A percentile compares a stretch with the other conserved stretches of the same genome.
These are phyloP conservation scores for Serendipita indica DNA, from an alignment of 768 basidiomycete species.

Conservation along the genomic window DNA sequence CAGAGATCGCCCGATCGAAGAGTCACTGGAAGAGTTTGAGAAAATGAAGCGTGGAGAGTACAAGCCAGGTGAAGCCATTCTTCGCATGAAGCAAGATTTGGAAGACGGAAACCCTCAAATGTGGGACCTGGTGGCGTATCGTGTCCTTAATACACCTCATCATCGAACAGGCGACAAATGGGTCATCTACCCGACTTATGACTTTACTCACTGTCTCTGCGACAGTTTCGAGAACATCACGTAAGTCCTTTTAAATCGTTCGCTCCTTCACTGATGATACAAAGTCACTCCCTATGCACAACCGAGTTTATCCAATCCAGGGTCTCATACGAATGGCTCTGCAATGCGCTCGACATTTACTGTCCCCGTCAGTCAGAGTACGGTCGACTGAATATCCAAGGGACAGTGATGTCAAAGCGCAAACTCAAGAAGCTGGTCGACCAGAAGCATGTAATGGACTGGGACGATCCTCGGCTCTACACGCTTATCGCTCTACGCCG, in stretches of 20 bases:
- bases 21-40: slow-evolving; percentile 78
- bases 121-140: slow-evolving; percentile 98
- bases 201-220: slow-evolving; percentile 94
- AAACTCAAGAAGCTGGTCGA: slow-evolving; percentile 84
- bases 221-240: slow-evolving; percentile 99
- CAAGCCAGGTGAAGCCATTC: slow-evolving; percentile 76
- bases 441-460: slow-evolving; percentile 69
- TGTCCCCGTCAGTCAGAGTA: slow-evolving; percentile 96
- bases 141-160: slow-evolving; percentile 79
- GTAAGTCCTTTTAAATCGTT: slow-evolving; percentile 35
- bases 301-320: slow-evolving; percentile 90
- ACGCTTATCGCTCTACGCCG: slow-evolving; percentile 91
- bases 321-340: slow-evolving; percentile 98
- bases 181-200: slow-evolving; percentile 97
- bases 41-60: slow-evolving; percentile 87
- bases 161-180: slow-evolving; percentile 88
- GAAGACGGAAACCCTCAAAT: slow-evolving; percentile 90
- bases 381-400: slow-evolving; percentile 82
- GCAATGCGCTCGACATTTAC: slow-evolving; percentile 93
- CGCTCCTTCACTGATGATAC: neutral
- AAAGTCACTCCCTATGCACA: slow-evolving; percentile 91
- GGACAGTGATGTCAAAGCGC: slow-evolving; percentile 93
- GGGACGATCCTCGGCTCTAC: slow-evolving; percentile 97
- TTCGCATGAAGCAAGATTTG: slow-evolving; percentile 96
- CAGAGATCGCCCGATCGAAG: slow-evolving; percentile 67